Percentiles rank a stretch among this genome's conserved stretches.
Conservation (phyloP, 805 yeast species). For the Ogataea trehalophila region DNA sequence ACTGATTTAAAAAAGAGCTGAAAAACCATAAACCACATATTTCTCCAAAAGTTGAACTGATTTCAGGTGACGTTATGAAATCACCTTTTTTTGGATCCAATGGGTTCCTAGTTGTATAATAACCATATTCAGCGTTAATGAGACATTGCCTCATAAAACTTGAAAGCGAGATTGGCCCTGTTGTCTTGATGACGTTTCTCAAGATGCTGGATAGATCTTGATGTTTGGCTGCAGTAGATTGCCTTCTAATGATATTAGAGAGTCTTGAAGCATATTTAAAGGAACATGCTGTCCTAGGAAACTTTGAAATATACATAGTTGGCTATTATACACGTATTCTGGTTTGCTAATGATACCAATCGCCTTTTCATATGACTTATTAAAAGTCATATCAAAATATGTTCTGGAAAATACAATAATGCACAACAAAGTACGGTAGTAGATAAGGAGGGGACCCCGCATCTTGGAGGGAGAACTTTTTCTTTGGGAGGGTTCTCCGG, state of each 20-base stretch:
- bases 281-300: no score
- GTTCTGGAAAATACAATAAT: no score
- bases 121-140: constrained; percentile 72
- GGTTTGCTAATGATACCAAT: no score
- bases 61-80: constrained; percentile 82
- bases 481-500: no score
- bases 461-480: no score
- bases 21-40: constrained; percentile 72
- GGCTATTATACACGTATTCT: no score
- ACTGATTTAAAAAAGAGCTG: constrained; percentile 53
- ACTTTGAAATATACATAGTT: no score
- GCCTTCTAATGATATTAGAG: not conserved
- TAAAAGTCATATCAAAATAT: no score
- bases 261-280: no score
- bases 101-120: constrained; percentile 75
- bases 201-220: constrained; percentile 28
- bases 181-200: constrained; percentile 49
- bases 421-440: no score
- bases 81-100: constrained; percentile 51
- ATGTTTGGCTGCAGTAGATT: not conserved
- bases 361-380: no score
- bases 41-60: constrained; percentile 84
- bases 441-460: no score
- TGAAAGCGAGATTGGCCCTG: constrained; percentile 74
- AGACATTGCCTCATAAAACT: constrained; percentile 79